Base-by-base conservation (phyloP, 2,329 filamentous ascomycete genomes). In the Mollisiaceae sp. region DNA sequence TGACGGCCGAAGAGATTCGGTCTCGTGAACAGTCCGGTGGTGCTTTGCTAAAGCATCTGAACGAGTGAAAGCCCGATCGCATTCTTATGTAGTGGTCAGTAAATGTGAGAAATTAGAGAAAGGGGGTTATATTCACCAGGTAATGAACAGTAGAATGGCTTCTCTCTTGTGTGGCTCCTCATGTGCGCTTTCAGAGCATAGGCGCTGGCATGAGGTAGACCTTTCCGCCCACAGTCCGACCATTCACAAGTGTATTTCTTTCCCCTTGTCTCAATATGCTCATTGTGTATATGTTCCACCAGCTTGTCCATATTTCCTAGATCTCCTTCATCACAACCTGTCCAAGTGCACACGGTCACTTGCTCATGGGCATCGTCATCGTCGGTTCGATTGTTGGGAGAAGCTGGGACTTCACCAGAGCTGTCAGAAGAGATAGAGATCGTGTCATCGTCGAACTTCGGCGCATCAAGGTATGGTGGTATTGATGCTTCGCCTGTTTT, bases 201-300 rank as follows among this genome's bases (percentile, higher is more conserved):
- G 2, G 93, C 95, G 74, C 93, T 97, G 1, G 94, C 94, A 79
- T 99, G 95, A 20, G 92, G 89, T 79, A 95, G 88, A 66, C 93
- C 93, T 81, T 97, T 98, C 67, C 94, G 83, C 61, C 84, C 85
- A 77, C 95, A 99, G 71, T 94, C 94, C 66, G 86, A 88, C 95
- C 95, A 99, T 79, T 98, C 94, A 79, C 95, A 99, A n/a, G 92
- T 93, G 77, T 98, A 98, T 78, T 95, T 97, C 80, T 97, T 97
- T 80, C 95, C 92, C 62, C 94, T 88, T 67, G 89, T 92, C 75
- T 95, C 93, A 74, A 98, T 97, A 79, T 99, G 95, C 65, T 94
- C 92, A 75, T 93, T 91, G 79, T 98, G 94, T 66, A 95, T 91
- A 75, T 95, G 91, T 72, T 91, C 86, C 50, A 95, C 91, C 52